These are phyloP conservation scores for Solanum infundibuliforme DNA, from an alignment of 257 asterid genomes.

Conservation along the genomic window DNA sequence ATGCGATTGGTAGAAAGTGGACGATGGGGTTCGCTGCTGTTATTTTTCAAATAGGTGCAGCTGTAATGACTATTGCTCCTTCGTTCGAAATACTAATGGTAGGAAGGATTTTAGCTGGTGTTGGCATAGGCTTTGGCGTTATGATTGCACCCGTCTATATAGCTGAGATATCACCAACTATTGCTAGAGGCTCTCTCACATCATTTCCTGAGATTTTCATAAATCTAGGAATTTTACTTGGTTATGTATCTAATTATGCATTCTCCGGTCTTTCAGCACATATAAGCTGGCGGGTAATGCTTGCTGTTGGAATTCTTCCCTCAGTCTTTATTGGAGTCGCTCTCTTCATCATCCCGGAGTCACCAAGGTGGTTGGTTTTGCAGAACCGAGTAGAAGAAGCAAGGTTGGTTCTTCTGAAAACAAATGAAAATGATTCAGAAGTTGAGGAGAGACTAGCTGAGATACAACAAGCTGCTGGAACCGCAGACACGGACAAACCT, in stretches of 20 bases:
- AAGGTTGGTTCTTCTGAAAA: constrained; percentile 51
- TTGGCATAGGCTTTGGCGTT: constrained; percentile 86
- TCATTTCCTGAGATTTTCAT: constrained; percentile 91
- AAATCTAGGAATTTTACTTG: constrained; percentile 75
- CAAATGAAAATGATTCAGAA: constrained; percentile 63
- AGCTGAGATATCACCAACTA: constrained; percentile 85
- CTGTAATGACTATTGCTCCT: constrained; percentile 69
- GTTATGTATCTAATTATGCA: constrained; percentile 76
- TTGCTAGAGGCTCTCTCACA: constrained; percentile 64
- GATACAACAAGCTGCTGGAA: constrained; percentile 58
- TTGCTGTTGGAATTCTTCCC: constrained; percentile 75
- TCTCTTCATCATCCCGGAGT: constrained; percentile 67
- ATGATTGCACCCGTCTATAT: constrained; percentile 93
- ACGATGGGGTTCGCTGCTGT: constrained; percentile 88
- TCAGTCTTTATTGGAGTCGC: constrained; percentile 70
- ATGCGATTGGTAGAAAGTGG: constrained; percentile 85
- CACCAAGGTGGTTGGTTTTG: constrained; percentile 83
- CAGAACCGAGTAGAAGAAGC: constrained; percentile 69
- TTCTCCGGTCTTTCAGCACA: constrained; percentile 68
- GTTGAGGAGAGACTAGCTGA: constrained; percentile 76
- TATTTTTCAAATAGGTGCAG: constrained; percentile 71
- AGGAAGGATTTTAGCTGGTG: constrained; percentile 72
- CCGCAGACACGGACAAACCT: constrained; percentile 20
- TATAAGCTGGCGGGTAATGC: constrained; percentile 82
- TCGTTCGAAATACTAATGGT: constrained; percentile 51